These are phyloP conservation scores for Diversispora eburnea DNA, from an alignment of 192 early-diverging fungal species.

Conservation along the genomic window DNA sequence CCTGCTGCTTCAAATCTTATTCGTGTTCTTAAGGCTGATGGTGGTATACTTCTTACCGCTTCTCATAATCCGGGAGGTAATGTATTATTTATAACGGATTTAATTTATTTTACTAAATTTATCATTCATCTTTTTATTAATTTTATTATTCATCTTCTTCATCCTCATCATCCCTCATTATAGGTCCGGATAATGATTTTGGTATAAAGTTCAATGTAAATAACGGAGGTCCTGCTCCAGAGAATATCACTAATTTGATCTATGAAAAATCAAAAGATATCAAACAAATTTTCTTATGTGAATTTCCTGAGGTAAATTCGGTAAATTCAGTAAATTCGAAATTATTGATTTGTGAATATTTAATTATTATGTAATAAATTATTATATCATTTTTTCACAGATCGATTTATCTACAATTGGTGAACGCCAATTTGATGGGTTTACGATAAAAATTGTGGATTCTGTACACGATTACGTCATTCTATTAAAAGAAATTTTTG, in stretches of 20 bases:
- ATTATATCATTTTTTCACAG: slow-evolving; percentile 27
- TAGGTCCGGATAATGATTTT: slow-evolving; percentile 91
- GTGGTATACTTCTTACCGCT: slow-evolving; percentile 95
- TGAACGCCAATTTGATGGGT: slow-evolving; percentile 53
- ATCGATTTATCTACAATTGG: slow-evolving; percentile 75
- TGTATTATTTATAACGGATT: background rate
- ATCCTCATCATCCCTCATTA: background rate
- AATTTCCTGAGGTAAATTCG: slow-evolving; percentile 54
- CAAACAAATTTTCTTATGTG: slow-evolving; percentile 58
- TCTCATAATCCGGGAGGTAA: slow-evolving; percentile 95
- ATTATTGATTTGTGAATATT: background rate
- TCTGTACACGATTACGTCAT: slow-evolving; percentile 83
- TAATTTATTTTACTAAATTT: too few relatives aligned
- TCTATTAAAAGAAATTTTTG: slow-evolving; percentile 87
- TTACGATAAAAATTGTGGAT: slow-evolving; percentile 85
- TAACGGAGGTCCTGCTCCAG: slow-evolving; percentile 97
- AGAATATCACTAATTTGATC: slow-evolving; percentile 90
- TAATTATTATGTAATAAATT: background rate
- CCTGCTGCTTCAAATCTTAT: slow-evolving; percentile 94
- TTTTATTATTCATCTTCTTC: too few relatives aligned
- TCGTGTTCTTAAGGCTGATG: slow-evolving; percentile 81
- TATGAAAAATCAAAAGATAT: slow-evolving; percentile 78
- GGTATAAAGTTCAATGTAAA: slow-evolving; percentile 97
- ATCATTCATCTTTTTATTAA: too few relatives aligned
- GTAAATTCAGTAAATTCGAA: slow-evolving; percentile 43